These are phyloP conservation scores for Chalciporus chontae DNA, from an alignment of 768 basidiomycete species.

Conservation along the genomic window DNA sequence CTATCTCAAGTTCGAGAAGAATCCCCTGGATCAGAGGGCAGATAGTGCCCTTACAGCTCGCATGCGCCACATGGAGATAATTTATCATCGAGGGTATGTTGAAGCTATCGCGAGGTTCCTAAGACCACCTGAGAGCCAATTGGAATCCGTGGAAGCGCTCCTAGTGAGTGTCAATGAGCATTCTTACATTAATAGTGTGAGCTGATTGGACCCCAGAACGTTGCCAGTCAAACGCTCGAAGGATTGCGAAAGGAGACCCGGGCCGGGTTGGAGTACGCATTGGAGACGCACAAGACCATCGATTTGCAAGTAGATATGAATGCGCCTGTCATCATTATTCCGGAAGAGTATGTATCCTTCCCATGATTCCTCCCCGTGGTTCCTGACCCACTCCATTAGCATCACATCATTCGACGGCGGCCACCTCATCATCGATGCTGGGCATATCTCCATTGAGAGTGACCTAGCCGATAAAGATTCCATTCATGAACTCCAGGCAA, in stretches of 20 bases:
- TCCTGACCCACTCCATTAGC: slow-evolving; percentile 38
- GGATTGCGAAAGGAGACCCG: slow-evolving; percentile 91
- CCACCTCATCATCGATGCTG: slow-evolving; percentile 91
- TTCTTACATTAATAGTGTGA: background rate
- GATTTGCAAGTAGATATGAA: slow-evolving; percentile 97
- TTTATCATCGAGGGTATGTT: slow-evolving; percentile 91
- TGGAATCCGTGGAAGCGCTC: slow-evolving; percentile 93
- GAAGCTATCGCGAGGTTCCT: slow-evolving; percentile 91
- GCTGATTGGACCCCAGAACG: slow-evolving; percentile 51
- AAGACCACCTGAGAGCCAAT: slow-evolving; percentile 88
- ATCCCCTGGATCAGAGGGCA: slow-evolving; percentile 86
- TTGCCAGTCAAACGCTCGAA: slow-evolving; percentile 89
- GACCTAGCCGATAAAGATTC: slow-evolving; percentile 83
- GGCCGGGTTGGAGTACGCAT: slow-evolving; percentile 88
- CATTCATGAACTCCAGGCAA: slow-evolving; percentile 72
- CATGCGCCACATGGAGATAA: slow-evolving; percentile 95
- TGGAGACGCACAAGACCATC: slow-evolving; percentile 92
- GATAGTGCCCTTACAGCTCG: slow-evolving; percentile 86
- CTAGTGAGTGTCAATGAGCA: slow-evolving; percentile 48
- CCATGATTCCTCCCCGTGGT: slow-evolving; percentile 13
- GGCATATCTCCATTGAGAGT: slow-evolving; percentile 92
- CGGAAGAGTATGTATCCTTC: slow-evolving; percentile 66
- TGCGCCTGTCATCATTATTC: slow-evolving; percentile 94
- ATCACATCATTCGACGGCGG: slow-evolving; percentile 74
- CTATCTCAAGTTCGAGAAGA: slow-evolving; percentile 86